Base-by-base conservation (phyloP, 2,329 filamentous ascomycete genomes). In the Fusarium temperatum region DNA sequence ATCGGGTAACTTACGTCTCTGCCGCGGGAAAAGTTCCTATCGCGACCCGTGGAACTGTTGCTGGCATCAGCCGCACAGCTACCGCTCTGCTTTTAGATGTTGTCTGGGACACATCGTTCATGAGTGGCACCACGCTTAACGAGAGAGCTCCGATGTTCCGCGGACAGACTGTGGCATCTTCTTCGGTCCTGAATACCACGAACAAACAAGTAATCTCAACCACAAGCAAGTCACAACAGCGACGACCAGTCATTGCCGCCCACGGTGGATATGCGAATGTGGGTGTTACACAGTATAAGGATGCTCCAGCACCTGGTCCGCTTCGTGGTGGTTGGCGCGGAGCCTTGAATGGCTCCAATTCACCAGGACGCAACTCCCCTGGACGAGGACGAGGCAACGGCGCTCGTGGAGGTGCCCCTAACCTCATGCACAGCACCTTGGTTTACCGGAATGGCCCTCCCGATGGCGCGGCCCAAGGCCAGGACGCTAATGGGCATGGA, bases 11-110 rank as follows among this genome's bases (percentile, higher is more conserved):
- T 45, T 99, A 98, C 81, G 94, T 95, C 14, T 93, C 95, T 78
- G 94, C 96, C 75, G 94, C 95, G 63, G 96, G 96, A 75, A 96
- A 98, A 80, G 96, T 99, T 3, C 96, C 96, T 3, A 97, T 99
- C 77, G 95, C 93, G 41, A 93, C 93, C 60, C 91, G 93, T 61
- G 96, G 97, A 78, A 98, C 96, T 4, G 94, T 99, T n/a, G 92
- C 97, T 64, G 96, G 96, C 41, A 93, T 98, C 80, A 98, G 95
- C 69, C 92, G 94, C 63, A 98, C 95, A 36, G 89, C 95, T 26
- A 93, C 94, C 63, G 92, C 92, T 32, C 89, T 94, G 53, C 88
- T 98, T 66, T 87, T 99, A 42, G 96, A 99, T 81, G 90, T 98
- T 65, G 92, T 99, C 13, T 99, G 98, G 83, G 97, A 99, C 81